Conservation (phyloP, 2,329 filamentous ascomycete genomes). For the Amylocarpus encephaloides region DNA sequence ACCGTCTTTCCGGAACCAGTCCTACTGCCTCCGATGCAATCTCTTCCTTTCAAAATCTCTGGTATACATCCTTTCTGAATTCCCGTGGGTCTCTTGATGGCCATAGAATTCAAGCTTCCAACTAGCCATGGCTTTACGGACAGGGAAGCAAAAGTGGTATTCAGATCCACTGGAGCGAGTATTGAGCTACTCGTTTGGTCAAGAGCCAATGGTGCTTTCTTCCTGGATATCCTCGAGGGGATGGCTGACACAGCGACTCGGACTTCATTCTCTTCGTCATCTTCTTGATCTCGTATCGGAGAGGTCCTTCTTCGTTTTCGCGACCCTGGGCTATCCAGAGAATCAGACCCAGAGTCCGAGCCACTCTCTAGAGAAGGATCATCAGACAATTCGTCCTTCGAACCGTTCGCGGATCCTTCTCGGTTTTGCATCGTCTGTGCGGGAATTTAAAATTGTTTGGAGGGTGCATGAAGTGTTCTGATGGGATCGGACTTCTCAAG, state of each 20-base stretch:
- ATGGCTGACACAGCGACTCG: slow-evolving; percentile 18
- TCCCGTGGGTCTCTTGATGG: slow-evolving; percentile 80
- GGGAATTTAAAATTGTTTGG: background rate
- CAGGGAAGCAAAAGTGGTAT: slow-evolving; percentile 65
- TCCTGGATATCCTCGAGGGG: slow-evolving; percentile 26
- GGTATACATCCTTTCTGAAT: slow-evolving; percentile 94
- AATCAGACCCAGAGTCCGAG: slow-evolving; percentile 28
- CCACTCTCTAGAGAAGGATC: background rate
- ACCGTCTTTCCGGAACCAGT: slow-evolving; percentile 98
- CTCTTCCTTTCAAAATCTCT: slow-evolving; percentile 80
- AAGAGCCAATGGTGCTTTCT: background rate
- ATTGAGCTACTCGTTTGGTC: slow-evolving; percentile 27
- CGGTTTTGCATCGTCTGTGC: background rate
- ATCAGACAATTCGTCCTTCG: background rate
- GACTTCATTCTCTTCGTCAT: slow-evolving; percentile 12
- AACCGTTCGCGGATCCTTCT: background rate
- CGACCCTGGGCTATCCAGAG: slow-evolving; percentile 27
- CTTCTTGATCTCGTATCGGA: slow-evolving; percentile 13
- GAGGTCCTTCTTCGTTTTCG: slow-evolving; percentile 29
- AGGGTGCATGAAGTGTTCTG: background rate
- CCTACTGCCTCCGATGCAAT: slow-evolving; percentile 90
- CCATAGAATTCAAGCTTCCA: slow-evolving; percentile 66
- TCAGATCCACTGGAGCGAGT: slow-evolving; percentile 47
- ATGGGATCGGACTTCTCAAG: background rate
- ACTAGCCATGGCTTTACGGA: slow-evolving; percentile 82